Evolutionary conservation across 257 asterid genomes (phyloP), one percentile per base, ranked within the genome.

Genomic region (Solanum piurae): DNA sequence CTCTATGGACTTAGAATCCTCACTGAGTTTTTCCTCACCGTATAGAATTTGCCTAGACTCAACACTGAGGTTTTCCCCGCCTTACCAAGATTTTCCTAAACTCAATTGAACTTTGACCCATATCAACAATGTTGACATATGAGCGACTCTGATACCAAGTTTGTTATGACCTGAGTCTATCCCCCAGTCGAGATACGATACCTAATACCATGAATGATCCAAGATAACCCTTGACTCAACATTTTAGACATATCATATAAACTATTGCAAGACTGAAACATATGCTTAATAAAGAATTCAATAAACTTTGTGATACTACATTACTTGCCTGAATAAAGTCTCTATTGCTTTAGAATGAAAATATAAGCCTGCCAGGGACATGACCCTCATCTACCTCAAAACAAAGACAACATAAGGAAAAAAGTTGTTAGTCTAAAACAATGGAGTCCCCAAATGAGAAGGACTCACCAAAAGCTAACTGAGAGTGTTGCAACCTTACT

Each of bases 1-100:
- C 23, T 16, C 23, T 18, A 52, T 52, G 1, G 23, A 52, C 62
- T 52, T 16, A 52, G 9, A 52, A 18, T 52, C 21, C 21, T 16
- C n/a, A 6, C 0, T 6, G 0, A 16, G 4, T 7, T 52, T 52
- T 16, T 0, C 62, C 1, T 6, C n/a, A 8, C 0, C n/a, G 1
- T 2, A 52, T 18, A 6, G 1, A 6, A 52, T 18, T 52, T 6
- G 0, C n/a, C 62, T 52, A 52, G n/a, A 52, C n/a, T 52, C n/a
- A 18, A 0, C 0, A 52, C 23, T 52, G 1, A 52, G n/a, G 23
- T 52, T 52, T 52, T 0, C 9, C 62, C 0, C 0, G 10, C 10
- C n/a, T 2, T 18, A 52, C n/a, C 4, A 18, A 0, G 62, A 18
- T 52, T 52, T 52, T 6, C 62, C n/a, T 52, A 6, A 52, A 18